Percentiles rank a stretch among this genome's conserved stretches.
These are phyloP conservation scores for Apophysomyces ossiformis DNA, from an alignment of 371 early-diverging fungal genomes.

Conservation along the genomic window DNA sequence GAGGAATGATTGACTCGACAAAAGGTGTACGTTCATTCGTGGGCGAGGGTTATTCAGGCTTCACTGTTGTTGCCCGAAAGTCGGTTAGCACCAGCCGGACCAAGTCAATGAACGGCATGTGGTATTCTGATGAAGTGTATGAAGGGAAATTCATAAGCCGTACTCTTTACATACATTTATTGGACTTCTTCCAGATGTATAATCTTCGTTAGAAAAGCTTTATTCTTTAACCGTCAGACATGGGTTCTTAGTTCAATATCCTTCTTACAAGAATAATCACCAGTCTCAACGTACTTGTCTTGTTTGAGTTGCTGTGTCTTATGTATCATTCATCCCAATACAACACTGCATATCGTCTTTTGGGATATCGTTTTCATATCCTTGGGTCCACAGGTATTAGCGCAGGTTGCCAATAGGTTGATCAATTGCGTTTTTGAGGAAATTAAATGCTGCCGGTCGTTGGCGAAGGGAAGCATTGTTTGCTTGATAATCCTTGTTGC, in stretches of 20 bases:
- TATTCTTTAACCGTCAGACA: too few relatives aligned
- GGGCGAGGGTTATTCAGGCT: constrained; percentile 1
- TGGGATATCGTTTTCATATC: not conserved
- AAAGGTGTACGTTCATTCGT: constrained; percentile 13
- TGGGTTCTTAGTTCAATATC: too few relatives aligned
- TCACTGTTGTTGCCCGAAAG: constrained; percentile 1
- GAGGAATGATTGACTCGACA: constrained; percentile 14
- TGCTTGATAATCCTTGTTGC: constrained; percentile 11
- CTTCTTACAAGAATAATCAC: too few relatives aligned
- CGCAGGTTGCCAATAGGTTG: constrained; percentile 3
- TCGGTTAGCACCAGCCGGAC: constrained; percentile 11
- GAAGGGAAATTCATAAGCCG: too few relatives aligned
- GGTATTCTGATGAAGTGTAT: not conserved
- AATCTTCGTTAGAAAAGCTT: too few relatives aligned
- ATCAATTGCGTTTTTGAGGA: not conserved
- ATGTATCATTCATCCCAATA: too few relatives aligned
- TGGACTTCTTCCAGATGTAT: too few relatives aligned
- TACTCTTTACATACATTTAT: too few relatives aligned
- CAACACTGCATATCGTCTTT: not conserved
- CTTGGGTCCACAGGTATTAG: constrained; percentile 10
- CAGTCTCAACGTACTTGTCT: too few relatives aligned
- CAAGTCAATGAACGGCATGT: not conserved
- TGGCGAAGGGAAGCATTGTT: not conserved
- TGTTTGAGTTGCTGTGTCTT: too few relatives aligned
- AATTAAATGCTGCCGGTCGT: not conserved